A percentile compares a stretch with the other conserved stretches of the same genome.
Evolutionary conservation across 2,329 filamentous ascomycete genomes (phyloP).

Genomic region (Pseudonectria buxi): DNA sequence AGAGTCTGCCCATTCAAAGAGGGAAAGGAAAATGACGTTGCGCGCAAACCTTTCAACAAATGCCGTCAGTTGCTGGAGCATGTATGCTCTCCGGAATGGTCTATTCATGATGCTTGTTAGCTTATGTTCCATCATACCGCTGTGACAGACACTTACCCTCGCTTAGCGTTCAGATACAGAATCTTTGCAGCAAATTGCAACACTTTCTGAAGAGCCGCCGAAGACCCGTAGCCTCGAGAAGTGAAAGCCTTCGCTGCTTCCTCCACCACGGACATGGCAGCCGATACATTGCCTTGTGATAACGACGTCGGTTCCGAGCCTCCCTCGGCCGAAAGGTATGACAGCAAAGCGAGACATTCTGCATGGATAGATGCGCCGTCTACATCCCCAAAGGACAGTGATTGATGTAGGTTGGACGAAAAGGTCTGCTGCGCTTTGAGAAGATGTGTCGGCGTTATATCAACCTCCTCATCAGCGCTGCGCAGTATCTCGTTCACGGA

Average conservation of each 20-base stretch:
- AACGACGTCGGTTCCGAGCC: conserved; percentile 37
- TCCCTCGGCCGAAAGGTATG: conserved; percentile 51
- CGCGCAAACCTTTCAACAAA: conserved; percentile 61
- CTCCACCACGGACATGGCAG: conserved; percentile 38
- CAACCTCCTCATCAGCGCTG: conserved; percentile 7
- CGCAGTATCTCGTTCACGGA: conserved; percentile 26
- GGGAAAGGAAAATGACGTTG: conserved; percentile 68
- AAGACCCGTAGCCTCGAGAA: conserved; percentile 26
- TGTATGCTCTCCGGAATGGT: conserved; percentile 59
- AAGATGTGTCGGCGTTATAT: conserved; percentile 31
- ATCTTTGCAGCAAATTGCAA: conserved; percentile 64
- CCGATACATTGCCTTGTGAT: conserved; percentile 49
- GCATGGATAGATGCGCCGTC: conserved; percentile 47
- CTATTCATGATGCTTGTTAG: conserved; percentile 27
- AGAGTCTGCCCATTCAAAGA: conserved; percentile 69
- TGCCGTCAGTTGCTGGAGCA: conserved; percentile 54
- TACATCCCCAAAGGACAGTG: conserved; percentile 43
- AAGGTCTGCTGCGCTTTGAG: conserved; percentile 51
- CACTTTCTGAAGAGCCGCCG: conserved; percentile 51
- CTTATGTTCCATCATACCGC: not conserved
- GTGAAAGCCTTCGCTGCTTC: conserved; percentile 37
- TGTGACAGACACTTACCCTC: conserved; percentile 36
- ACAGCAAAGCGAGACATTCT: conserved; percentile 57
- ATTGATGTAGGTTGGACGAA: conserved; percentile 45
- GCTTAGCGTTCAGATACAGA: conserved; percentile 57